phyloP scores from a whole-genome alignment of 2,329 filamentous ascomycete species.

The Verticillium nubilum region DNA sequence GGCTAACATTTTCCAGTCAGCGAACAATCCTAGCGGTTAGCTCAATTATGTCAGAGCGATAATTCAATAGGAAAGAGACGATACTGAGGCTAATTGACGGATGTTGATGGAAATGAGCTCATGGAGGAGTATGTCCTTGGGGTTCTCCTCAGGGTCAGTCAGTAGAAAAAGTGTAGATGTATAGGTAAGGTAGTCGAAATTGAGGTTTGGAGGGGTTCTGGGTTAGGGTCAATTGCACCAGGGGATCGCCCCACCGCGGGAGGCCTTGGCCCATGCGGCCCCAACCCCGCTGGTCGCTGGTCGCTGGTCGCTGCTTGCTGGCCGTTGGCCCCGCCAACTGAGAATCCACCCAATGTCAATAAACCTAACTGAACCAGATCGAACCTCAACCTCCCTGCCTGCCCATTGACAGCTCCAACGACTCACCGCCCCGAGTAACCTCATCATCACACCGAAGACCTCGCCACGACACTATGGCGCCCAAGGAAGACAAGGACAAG shows the following conservation, averaged over 20 bases:
- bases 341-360: neutral
- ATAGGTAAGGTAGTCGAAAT: too few relatives aligned
- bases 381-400: neutral
- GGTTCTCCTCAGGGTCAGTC: too few relatives aligned
- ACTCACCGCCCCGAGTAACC: neutral
- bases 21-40: too few relatives aligned
- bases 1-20: too few relatives aligned
- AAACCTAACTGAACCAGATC: neutral
- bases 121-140: too few relatives aligned
- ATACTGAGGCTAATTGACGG: too few relatives aligned
- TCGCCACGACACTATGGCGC: constrained; percentile 10
- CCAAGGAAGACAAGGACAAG: constrained; percentile 8
- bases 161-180: too few relatives aligned
- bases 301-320: neutral
- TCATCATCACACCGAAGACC: neutral
- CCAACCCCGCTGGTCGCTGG: neutral
- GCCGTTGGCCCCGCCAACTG: neutral
- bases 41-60: too few relatives aligned
- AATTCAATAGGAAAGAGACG: too few relatives aligned
- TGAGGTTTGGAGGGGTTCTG: too few relatives aligned
- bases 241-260: neutral
- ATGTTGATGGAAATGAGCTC: too few relatives aligned
- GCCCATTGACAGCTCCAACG: neutral
- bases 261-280: neutral
- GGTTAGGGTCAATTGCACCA: too few relatives aligned